phyloP scores from a whole-genome alignment of 345 rosid species.

The Chamaenerion angustifolium region DNA sequence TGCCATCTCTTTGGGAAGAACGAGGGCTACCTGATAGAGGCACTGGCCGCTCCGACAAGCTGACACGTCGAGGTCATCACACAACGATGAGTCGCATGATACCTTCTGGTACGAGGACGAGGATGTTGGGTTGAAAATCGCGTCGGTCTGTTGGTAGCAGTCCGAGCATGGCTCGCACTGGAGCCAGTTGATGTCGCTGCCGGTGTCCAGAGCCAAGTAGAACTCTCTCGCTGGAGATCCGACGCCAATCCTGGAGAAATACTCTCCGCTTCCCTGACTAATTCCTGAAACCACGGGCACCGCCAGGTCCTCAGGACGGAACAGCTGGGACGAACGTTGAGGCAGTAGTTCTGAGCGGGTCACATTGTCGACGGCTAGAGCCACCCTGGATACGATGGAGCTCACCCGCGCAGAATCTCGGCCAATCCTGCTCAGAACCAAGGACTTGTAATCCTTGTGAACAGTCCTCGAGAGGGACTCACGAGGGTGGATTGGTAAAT shows the following conservation, averaged over 20 bases:
- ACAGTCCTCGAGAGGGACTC: constrained; percentile 28
- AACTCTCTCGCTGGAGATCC: constrained; percentile 59
- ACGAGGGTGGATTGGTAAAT: constrained; percentile 50
- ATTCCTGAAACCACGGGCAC: constrained; percentile 66
- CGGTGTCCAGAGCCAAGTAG: constrained; percentile 25
- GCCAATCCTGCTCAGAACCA: constrained; percentile 45
- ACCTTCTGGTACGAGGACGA: constrained; percentile 54
- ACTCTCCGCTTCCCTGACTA: constrained; percentile 87
- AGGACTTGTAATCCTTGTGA: constrained; percentile 43
- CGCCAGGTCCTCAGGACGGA: constrained; percentile 34
- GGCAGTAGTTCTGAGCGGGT: constrained; percentile 46
- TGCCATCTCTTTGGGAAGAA: too few relatives aligned
- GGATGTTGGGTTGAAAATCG: constrained; percentile 43
- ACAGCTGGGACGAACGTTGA: constrained; percentile 13
- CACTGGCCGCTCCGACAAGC: constrained; percentile 42
- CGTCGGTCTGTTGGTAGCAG: constrained; percentile 81
- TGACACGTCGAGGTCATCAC: constrained; percentile 37
- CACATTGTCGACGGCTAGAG: constrained; percentile 30
- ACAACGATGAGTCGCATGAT: constrained; percentile 41
- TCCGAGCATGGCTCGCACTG: constrained; percentile 74
- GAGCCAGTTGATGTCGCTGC: constrained; percentile 81
- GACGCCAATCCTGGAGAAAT: constrained; percentile 67
- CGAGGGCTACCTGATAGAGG: constrained; percentile 39
- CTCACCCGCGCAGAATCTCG: constrained; percentile 69
- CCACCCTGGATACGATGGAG: constrained; percentile 26